Conservation (phyloP, 2,329 filamentous ascomycete species). For the Harringtonia lauricola region DNA sequence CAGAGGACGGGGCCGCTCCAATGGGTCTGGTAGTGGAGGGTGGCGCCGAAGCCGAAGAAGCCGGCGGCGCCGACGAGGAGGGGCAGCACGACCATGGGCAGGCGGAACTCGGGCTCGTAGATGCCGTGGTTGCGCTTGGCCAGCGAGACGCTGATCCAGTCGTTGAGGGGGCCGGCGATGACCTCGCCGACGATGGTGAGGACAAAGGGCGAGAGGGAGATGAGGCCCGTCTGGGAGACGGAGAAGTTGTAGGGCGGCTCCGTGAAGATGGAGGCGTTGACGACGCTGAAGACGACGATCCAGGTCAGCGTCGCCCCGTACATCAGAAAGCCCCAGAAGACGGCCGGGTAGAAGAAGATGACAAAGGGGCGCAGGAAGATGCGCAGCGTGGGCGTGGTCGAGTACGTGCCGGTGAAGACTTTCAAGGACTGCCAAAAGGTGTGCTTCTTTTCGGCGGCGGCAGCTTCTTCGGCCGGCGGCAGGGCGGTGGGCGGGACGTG, state of each 20-base stretch:
- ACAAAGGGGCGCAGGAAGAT: constrained; percentile 32
- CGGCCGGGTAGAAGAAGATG: constrained; percentile 37
- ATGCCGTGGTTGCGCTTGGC: constrained; percentile 37
- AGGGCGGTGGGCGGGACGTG: not conserved
- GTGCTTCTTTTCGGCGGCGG: constrained; percentile 18
- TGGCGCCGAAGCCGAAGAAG: constrained; percentile 36
- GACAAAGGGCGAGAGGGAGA: constrained; percentile 38
- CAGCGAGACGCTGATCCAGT: constrained; percentile 31
- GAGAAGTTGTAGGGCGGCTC: constrained; percentile 39
- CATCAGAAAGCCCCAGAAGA: constrained; percentile 37
- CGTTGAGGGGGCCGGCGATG: constrained; percentile 32
- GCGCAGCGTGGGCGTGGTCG: constrained; percentile 25
- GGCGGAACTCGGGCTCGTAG: constrained; percentile 42
- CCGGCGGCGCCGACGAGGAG: constrained; percentile 29
- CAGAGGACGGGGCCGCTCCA: constrained; percentile 36
- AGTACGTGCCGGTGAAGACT: constrained; percentile 24
- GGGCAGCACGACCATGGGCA: constrained; percentile 29
- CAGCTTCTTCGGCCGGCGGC: not conserved
- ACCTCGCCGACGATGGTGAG: constrained; percentile 33
- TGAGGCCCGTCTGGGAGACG: constrained; percentile 35
- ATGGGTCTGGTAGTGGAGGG: constrained; percentile 31
- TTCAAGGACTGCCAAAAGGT: constrained; percentile 22
- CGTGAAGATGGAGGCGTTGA: constrained; percentile 38
- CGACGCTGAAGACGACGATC: constrained; percentile 31
- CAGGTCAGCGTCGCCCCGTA: constrained; percentile 27